Evolutionary conservation across 257 asterid genomes (phyloP).

Genomic region (Plantago ovata): DNA sequence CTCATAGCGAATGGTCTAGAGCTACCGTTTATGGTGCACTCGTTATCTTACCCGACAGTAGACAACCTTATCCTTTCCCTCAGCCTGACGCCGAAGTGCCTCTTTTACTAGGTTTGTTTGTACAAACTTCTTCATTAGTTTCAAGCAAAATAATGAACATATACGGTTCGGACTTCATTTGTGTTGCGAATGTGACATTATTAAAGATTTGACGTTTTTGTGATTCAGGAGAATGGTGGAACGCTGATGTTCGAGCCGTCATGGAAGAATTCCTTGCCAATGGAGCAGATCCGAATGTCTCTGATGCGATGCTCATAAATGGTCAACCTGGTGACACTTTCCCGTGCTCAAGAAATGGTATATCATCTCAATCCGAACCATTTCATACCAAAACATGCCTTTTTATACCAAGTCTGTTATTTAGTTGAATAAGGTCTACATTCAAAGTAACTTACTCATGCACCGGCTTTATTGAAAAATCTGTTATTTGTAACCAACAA

Average conservation of each 20-base stretch:
- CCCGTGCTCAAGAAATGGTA: neutral
- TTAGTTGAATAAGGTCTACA: too few relatives aligned
- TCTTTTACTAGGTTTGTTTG: neutral
- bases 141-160: too few relatives aligned
- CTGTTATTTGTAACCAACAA: too few relatives aligned
- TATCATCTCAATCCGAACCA: neutral
- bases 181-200: neutral
- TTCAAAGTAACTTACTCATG: too few relatives aligned
- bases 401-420: too few relatives aligned
- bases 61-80: neutral
- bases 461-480: too few relatives aligned
- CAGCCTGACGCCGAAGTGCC: neutral
- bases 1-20: neutral
- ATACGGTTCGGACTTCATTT: neutral
- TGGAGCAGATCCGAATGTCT: neutral
- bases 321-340: conserved; percentile 1
- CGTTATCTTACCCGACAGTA: neutral
- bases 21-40: neutral
- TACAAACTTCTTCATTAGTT: neutral
- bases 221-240: conserved; percentile 1
- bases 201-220: neutral
- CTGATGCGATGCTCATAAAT: neutral
- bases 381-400: too few relatives aligned
- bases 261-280: neutral
- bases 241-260: neutral